These are phyloP conservation scores for Sindora glabra DNA, from an alignment of 306 rosid genomes.

Conservation along the genomic window DNA sequence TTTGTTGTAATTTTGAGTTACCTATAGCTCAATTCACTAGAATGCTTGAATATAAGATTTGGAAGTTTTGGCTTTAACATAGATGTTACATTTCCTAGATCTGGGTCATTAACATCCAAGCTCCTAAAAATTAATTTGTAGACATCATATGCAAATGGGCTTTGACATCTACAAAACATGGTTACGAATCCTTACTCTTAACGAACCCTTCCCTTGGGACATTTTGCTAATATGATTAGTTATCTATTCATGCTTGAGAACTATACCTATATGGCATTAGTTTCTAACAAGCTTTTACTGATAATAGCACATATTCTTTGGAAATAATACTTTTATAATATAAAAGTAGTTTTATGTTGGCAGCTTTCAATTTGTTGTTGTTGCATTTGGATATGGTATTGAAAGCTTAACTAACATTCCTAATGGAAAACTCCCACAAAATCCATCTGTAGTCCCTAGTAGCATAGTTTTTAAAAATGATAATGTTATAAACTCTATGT, in stretches of 20 bases:
- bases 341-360: slow-evolving; percentile 88
- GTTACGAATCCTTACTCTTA: slow-evolving; percentile 93
- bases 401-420: slow-evolving; percentile 81
- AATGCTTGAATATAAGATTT: slow-evolving; percentile 75
- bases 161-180: slow-evolving; percentile 86
- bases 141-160: slow-evolving; percentile 74
- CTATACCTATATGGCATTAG: slow-evolving; percentile 95
- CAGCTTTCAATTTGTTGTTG: slow-evolving; percentile 81
- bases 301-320: slow-evolving; percentile 82
- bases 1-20: slow-evolving; percentile 80
- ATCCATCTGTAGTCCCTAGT: slow-evolving; percentile 63
- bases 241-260: slow-evolving; percentile 97
- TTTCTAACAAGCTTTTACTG: slow-evolving; percentile 88
- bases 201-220: slow-evolving; percentile 85
- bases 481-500: slow-evolving; percentile 74
- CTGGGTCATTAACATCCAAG: slow-evolving; percentile 37
- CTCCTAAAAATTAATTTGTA: slow-evolving; percentile 41
- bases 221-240: slow-evolving; percentile 85
- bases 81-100: slow-evolving; percentile 33
- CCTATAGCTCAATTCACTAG: slow-evolving; percentile 68
- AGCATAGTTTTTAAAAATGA: slow-evolving; percentile 78
- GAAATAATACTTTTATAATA: slow-evolving; percentile 91
- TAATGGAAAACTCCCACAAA: slow-evolving; percentile 82
- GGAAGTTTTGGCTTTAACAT: slow-evolving; percentile 48
- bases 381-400: slow-evolving; percentile 87